Base-by-base conservation (phyloP, 495 filamentous ascomycete genomes). In the Acidiella bohemica region DNA sequence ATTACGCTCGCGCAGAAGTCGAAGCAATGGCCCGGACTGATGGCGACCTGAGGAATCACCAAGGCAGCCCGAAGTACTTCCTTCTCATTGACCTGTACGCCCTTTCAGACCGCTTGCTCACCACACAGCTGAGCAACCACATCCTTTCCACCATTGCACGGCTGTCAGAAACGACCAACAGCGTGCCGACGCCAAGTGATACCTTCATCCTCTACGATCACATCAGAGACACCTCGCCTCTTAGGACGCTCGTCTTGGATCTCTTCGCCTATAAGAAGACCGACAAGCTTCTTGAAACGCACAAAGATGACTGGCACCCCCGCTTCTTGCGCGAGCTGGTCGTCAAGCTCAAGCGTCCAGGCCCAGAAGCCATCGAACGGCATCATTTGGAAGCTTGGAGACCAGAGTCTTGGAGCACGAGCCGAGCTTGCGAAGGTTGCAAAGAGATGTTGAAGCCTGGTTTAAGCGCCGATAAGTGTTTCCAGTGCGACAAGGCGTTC, bases 221-320 rank as follows among this genome's bases (percentile, higher is more conserved):
- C 19, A 54, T 61, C 42, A 41, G 39, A 17, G 47, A 47, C 17
- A 23, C 5, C 13, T 32, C 53, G 24, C 50, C 50, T 13, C 19
- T 68, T 23, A 47, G 63, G 24, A 42, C 42, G 8, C 50, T 70
- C 32, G 52, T 67, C 4, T 41, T 67, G 17, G 66, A 68, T 50
- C 52, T 70, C 39, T 68, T 67, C 49, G 62, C 57, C 23, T 67
- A 60, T 53, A 68, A 67, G 52, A 65, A 65, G 45, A 68, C 65
- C 43, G 66, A 66, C 46, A 49, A 53, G 20, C 46, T 68, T 13
- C 49, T 68, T 8, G 53, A 55, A 12, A 53, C 40, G 22, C 64
- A 68, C 55, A 46, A 47, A 31, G 66, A 68, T 39, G 42, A 55
- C 1, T 64, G 59, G 59, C 59, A 64, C 36, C 57, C 57, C 32